Base-by-base conservation (phyloP, 306 rosid species). In the Quercus dentata region DNA sequence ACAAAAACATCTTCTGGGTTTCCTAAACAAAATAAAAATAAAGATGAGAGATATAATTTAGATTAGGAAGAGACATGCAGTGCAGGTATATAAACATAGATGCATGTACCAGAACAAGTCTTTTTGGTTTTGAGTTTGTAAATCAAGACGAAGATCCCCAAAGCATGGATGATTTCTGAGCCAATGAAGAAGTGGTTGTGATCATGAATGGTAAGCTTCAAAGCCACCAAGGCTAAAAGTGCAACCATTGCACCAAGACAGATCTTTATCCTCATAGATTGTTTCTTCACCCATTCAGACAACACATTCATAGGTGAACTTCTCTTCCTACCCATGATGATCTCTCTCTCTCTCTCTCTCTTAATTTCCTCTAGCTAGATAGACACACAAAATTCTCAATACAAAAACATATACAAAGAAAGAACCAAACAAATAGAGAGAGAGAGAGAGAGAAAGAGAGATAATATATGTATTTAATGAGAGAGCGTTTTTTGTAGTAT, bases 61-160 rank as follows among this genome's bases (percentile, higher is more conserved):
- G 9, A 38, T 38, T 38, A 38, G 46, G 46, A 38, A 38, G 9
- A 38, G 46, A 38, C 46, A 38, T 38, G 46, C 46, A 38, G 46
- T 38, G 46, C 46, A 38, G 46, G 46, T 12, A 49, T 12, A 30
- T 54, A 71, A 10, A 10, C 27, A 9, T 2, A n/a, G 19, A n/a
- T n/a, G 21, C 58, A 59, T 20, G 35, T 86, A 92, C 99, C 99
- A 63, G 97, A 90, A 78, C 97, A 94, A 17, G 91, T 92, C 78
- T 90, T 92, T 31, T 83, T 86, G 63, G 84, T 87, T 54, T 87
- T 81, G 82, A 94, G 97, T 86, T 94, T 92, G 84, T 91, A 88
- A 15, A 91, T 31, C 23, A 94, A 93, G 51, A 85, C 86, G 70
- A 92, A 5, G 57, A 87, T 83, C 8, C 97, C 99, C 19, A 56